These are phyloP conservation scores for Hypoxylon subgilvum DNA, from an alignment of 495 filamentous ascomycete species.

Conservation along the genomic window DNA sequence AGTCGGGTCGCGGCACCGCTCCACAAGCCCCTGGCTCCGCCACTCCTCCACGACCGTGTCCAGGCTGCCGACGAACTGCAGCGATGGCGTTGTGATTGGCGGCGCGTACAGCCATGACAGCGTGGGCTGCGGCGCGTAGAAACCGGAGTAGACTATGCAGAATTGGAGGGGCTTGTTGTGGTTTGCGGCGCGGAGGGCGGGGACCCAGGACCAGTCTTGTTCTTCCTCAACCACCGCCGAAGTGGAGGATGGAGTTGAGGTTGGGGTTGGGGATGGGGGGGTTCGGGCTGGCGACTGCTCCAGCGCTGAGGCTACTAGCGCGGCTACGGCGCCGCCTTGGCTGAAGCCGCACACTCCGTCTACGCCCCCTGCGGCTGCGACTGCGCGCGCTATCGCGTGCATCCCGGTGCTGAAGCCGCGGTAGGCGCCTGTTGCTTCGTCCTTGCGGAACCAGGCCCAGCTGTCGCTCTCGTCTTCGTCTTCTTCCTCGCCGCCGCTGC, in stretches of 20 bases:
- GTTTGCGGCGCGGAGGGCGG: conserved; percentile 50
- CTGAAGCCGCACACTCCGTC: conserved; percentile 80
- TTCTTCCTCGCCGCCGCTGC: conserved; percentile 1
- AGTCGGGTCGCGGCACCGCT: conserved; percentile 66
- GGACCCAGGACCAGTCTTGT: conserved; percentile 42
- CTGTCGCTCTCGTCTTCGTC: conserved; percentile 59
- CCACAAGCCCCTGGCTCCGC: conserved; percentile 68
- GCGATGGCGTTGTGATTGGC: conserved; percentile 72
- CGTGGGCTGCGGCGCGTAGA: conserved; percentile 65
- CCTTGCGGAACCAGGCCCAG: conserved; percentile 87
- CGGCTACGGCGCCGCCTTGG: conserved; percentile 71
- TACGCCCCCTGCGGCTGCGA: conserved; percentile 65
- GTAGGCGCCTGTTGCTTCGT: conserved; percentile 65
- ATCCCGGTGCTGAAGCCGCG: conserved; percentile 70
- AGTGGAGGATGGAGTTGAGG: conserved; percentile 49
- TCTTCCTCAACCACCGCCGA: conserved; percentile 53
- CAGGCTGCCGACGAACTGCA: conserved; percentile 83
- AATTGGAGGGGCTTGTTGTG: conserved; percentile 73
- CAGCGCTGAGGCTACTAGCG: conserved; percentile 66
- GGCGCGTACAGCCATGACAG: conserved; percentile 79
- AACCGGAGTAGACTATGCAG: conserved; percentile 79
- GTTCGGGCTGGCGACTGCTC: conserved; percentile 51
- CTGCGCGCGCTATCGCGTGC: conserved; percentile 59
- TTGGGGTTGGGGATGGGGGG: conserved; percentile 1
- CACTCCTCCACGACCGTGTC: conserved; percentile 88